These are phyloP conservation scores for Tuber magnatum DNA, from an alignment of 495 filamentous ascomycete genomes.

Conservation along the genomic window DNA sequence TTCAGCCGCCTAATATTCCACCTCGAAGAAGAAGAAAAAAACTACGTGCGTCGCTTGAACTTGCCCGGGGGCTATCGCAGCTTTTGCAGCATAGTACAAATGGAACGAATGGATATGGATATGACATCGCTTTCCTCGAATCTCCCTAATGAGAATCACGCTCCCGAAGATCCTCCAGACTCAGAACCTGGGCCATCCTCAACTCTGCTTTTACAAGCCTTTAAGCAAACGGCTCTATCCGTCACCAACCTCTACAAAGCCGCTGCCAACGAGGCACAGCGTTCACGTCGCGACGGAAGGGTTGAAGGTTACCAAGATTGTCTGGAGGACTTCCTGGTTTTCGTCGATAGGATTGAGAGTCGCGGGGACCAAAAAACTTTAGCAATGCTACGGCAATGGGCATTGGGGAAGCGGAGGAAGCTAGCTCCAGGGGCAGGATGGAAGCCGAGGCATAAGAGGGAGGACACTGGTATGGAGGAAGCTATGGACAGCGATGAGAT, in stretches of 20 bases:
- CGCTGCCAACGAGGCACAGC: constrained; percentile 66
- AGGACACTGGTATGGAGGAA: constrained; percentile 1
- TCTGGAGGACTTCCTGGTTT: constrained; percentile 76
- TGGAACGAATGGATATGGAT: constrained; percentile 30
- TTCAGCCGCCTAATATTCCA: background rate
- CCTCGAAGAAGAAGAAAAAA: background rate
- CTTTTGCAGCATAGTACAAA: background rate
- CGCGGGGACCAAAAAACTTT: constrained; percentile 29
- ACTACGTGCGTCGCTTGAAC: background rate
- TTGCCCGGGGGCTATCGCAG: background rate
- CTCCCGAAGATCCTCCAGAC: constrained; percentile 57
- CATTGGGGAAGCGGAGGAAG: constrained; percentile 35
- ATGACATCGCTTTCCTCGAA: constrained; percentile 40
- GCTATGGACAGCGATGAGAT: background rate
- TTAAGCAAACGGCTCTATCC: constrained; percentile 85
- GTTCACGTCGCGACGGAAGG: constrained; percentile 45
- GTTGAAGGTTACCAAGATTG: constrained; percentile 86
- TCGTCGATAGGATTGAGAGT: constrained; percentile 57
- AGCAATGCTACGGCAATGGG: constrained; percentile 38
- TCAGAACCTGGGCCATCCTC: constrained; percentile 39
- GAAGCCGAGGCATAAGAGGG: constrained; percentile 10
- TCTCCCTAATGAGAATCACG: constrained; percentile 36
- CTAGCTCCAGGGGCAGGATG: constrained; percentile 12
- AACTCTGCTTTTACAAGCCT: constrained; percentile 67
- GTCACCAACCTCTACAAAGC: constrained; percentile 95